Percentiles rank a stretch among this genome's conserved stretches.
Conservation (phyloP, 495 filamentous ascomycete genomes). For the Aspergillus ostianus region DNA sequence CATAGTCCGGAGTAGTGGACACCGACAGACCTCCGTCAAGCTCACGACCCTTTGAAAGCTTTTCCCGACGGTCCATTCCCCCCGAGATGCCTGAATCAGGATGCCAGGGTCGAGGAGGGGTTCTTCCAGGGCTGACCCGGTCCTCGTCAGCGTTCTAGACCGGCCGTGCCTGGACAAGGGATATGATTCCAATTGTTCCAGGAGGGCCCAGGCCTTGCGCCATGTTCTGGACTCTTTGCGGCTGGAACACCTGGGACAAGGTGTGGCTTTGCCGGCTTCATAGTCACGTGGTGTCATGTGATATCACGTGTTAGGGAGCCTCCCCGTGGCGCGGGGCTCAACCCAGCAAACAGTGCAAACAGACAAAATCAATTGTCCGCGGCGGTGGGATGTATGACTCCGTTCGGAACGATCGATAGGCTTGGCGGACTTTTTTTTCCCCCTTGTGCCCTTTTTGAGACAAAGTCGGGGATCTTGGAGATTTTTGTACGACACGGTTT, state of each 20-base stretch:
- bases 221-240: conserved; percentile 31
- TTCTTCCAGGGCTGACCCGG: conserved; percentile 1
- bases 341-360: conserved; percentile 35
- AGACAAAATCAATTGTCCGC: conserved; percentile 10
- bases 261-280: conserved; percentile 13
- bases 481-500: not conserved
- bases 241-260: conserved; percentile 7
- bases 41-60: too few species aligned
- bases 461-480: not conserved
- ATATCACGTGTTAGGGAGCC: not conserved
- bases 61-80: too few species aligned
- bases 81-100: not conserved
- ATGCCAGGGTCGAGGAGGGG: not conserved
- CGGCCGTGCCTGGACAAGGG: conserved; percentile 21
- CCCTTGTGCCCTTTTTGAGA: too few species aligned
- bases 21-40: too few species aligned
- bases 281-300: conserved; percentile 14
- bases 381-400: conserved; percentile 32
- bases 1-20: not conserved
- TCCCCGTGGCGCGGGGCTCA: conserved; percentile 12
- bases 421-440: conserved; percentile 36
- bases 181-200: conserved; percentile 20
- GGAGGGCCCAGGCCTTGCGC: conserved; percentile 32
- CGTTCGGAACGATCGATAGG: conserved; percentile 14
- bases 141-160: conserved; percentile 29